Evolutionary conservation across 1,284 basidiomycete species (phyloP).

Genomic region (Porogramme epimiltina): DNA sequence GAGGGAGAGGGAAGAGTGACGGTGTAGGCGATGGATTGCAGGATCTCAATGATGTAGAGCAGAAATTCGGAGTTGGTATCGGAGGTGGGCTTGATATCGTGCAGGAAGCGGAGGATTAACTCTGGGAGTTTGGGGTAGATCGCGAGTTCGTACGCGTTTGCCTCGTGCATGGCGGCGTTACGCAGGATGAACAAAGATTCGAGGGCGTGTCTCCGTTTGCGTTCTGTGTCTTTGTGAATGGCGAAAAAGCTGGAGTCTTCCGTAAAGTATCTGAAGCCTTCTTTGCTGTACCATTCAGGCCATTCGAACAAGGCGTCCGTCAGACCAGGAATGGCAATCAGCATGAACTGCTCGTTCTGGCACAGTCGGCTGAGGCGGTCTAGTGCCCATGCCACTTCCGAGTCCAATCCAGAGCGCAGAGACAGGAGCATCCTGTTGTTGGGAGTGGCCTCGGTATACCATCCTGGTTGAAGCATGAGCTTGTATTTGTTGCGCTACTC

Average conservation of each 20-base stretch:
- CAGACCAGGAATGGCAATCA: constrained; percentile 71
- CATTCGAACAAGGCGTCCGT: constrained; percentile 80
- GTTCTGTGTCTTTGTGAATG: constrained; percentile 46
- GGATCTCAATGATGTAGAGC: constrained; percentile 66
- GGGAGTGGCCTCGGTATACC: constrained; percentile 73
- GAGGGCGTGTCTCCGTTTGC: constrained; percentile 64
- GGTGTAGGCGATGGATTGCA: constrained; percentile 39
- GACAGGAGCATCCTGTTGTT: constrained; percentile 84
- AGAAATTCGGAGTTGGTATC: constrained; percentile 72
- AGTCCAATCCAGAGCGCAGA: constrained; percentile 71
- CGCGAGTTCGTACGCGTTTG: constrained; percentile 64
- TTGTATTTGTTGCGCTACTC: neutral
- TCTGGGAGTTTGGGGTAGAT: constrained; percentile 58
- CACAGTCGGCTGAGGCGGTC: constrained; percentile 78
- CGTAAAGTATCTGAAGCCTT: constrained; percentile 48
- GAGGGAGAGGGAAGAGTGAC: constrained; percentile 31
- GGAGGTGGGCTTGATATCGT: constrained; percentile 51
- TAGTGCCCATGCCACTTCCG: constrained; percentile 81
- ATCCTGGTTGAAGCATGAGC: constrained; percentile 48
- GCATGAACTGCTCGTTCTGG: constrained; percentile 70
- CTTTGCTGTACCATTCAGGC: constrained; percentile 73
- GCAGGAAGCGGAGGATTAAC: constrained; percentile 60
- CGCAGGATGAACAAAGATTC: constrained; percentile 79
- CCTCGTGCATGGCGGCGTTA: constrained; percentile 69
- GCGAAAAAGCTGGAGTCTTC: constrained; percentile 55